These are phyloP conservation scores for Chrysophaeum taylorii DNA, from an alignment of 352 stramenopile species.

Conservation along the genomic window DNA sequence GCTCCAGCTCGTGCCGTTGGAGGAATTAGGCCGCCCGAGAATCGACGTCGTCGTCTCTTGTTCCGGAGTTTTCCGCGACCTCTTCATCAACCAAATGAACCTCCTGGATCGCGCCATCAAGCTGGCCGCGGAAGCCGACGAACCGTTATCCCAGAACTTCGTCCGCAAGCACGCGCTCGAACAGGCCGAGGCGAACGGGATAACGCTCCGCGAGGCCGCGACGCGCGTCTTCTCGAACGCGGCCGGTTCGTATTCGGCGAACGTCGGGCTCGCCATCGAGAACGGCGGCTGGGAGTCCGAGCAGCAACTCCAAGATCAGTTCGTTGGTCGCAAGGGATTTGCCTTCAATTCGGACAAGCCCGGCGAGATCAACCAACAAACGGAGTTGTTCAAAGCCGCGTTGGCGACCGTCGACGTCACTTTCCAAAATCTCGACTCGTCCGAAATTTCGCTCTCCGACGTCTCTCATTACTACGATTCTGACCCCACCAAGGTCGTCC, in stretches of 20 bases:
- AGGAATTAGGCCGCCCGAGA: constrained; percentile 61
- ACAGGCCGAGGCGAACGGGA: constrained; percentile 56
- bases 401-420: constrained; percentile 70
- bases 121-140: constrained; percentile 70
- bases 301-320: constrained; percentile 65
- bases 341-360: constrained; percentile 74
- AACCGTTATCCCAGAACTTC: constrained; percentile 62
- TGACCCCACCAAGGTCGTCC: constrained; percentile 71
- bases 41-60: constrained; percentile 72
- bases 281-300: constrained; percentile 72
- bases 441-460: constrained; percentile 72
- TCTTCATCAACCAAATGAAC: constrained; percentile 83
- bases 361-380: constrained; percentile 70
- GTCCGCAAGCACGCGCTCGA: constrained; percentile 64
- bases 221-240: constrained; percentile 71
- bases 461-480: constrained; percentile 75
- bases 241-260: constrained; percentile 67
- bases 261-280: constrained; percentile 71
- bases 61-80: constrained; percentile 69
- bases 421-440: constrained; percentile 73
- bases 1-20: constrained; percentile 69
- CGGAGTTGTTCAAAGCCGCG: constrained; percentile 62
- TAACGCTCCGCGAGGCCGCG: constrained; percentile 58
- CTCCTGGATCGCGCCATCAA: constrained; percentile 71
- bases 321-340: constrained; percentile 68